Evolutionary conservation across 2,329 filamentous ascomycete genomes (phyloP).

Genomic region (Dactylellina sp.): DNA sequence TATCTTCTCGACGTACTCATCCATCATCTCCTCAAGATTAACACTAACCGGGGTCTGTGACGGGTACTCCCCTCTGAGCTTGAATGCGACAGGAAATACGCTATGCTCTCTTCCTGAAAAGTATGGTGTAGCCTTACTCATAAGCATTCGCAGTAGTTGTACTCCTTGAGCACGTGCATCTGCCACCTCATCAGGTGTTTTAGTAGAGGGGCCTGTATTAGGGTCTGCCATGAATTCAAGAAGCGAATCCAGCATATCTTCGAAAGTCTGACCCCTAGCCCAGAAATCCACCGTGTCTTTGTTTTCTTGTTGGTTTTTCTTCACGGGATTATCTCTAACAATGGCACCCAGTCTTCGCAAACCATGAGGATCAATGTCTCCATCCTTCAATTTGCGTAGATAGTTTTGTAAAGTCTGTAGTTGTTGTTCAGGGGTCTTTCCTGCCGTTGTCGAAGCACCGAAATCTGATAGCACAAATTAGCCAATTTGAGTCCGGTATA

Average conservation of each 20-base stretch:
- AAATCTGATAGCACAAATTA: slow-evolving; percentile 26
- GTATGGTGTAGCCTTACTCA: slow-evolving; percentile 64
- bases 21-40: slow-evolving; percentile 59
- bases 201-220: slow-evolving; percentile 13
- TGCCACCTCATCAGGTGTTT: slow-evolving; percentile 57
- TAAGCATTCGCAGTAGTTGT: slow-evolving; percentile 68
- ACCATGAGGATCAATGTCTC: slow-evolving; percentile 61
- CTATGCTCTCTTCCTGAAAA: slow-evolving; percentile 59
- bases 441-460: slow-evolving; percentile 30
- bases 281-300: slow-evolving; percentile 60
- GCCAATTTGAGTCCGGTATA: slow-evolving; percentile 4
- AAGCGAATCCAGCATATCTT: slow-evolving; percentile 59
- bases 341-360: slow-evolving; percentile 60
- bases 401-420: slow-evolving; percentile 51
- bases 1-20: slow-evolving; percentile 59
- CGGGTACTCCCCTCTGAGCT: slow-evolving; percentile 60
- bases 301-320: slow-evolving; percentile 59
- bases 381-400: slow-evolving; percentile 58
- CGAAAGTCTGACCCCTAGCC: slow-evolving; percentile 60
- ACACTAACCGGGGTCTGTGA: slow-evolving; percentile 59
- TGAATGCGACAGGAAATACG: slow-evolving; percentile 59
- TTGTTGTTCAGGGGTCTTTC: slow-evolving; percentile 53
- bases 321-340: slow-evolving; percentile 60
- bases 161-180: slow-evolving; percentile 60
- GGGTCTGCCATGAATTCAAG: slow-evolving; percentile 60